These are phyloP conservation scores for Hypericum androsaemum DNA, from an alignment of 345 rosid species.

Conservation along the genomic window DNA sequence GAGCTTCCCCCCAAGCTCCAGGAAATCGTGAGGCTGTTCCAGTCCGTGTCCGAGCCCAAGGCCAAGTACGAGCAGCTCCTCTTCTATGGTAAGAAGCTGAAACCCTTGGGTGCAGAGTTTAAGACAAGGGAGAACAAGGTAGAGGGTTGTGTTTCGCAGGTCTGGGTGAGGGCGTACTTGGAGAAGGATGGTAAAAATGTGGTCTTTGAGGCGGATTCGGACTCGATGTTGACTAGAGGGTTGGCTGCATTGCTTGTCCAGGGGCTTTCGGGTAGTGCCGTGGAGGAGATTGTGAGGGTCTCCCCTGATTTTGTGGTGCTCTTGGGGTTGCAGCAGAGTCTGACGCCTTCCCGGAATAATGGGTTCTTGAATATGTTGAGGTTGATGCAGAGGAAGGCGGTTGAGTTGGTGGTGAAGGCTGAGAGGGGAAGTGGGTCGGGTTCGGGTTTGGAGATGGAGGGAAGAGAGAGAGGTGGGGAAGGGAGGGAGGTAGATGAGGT, in stretches of 20 bases:
- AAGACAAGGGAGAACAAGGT: slow-evolving; percentile 79
- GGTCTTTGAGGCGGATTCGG: slow-evolving; percentile 83
- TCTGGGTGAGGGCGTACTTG: slow-evolving; percentile 85
- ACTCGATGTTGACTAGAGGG: slow-evolving; percentile 72
- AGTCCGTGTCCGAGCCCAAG: slow-evolving; percentile 61
- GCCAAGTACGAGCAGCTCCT: slow-evolving; percentile 81
- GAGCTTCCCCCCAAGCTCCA: slow-evolving; percentile 89
- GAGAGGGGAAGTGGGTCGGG: slow-evolving; percentile 23
- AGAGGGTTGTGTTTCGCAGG: slow-evolving; percentile 89
- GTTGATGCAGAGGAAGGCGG: slow-evolving; percentile 88
- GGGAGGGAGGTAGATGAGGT: background rate
- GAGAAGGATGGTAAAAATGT: slow-evolving; percentile 46
- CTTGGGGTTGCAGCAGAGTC: slow-evolving; percentile 78
- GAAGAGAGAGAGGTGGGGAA: background rate
- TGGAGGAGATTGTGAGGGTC: slow-evolving; percentile 57
- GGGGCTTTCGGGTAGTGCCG: slow-evolving; percentile 70
- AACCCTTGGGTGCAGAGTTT: slow-evolving; percentile 54
- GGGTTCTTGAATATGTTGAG: slow-evolving; percentile 89
- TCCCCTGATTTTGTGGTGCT: slow-evolving; percentile 70
- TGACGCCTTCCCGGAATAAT: slow-evolving; percentile 77
- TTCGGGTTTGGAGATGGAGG: slow-evolving; percentile 8
- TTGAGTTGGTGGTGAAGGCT: slow-evolving; percentile 32
- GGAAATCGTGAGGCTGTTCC: slow-evolving; percentile 72
- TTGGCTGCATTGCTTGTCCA: slow-evolving; percentile 82
- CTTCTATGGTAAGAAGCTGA: slow-evolving; percentile 67